Conservation (phyloP, 352 stramenopile species). For the Phytophthora citrophthora region DNA sequence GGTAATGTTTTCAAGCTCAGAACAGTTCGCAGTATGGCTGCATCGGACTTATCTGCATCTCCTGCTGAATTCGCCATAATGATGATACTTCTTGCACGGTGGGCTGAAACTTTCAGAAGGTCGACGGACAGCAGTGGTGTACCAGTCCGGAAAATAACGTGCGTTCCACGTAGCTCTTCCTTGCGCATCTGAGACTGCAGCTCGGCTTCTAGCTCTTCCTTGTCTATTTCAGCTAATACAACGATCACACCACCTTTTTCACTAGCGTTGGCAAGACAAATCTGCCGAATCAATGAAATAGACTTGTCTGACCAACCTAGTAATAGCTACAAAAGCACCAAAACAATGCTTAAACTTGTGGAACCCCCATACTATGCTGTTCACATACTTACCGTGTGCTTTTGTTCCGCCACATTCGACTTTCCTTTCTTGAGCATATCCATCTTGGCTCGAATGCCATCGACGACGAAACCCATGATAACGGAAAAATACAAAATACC, state of each 20-base stretch:
- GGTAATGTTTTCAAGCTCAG: constrained; percentile 82
- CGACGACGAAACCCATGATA: constrained; percentile 91
- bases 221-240: constrained; percentile 75
- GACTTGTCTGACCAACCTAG: constrained; percentile 90
- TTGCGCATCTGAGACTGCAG: constrained; percentile 62
- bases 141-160: constrained; percentile 83
- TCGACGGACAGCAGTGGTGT: constrained; percentile 84
- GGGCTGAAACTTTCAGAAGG: constrained; percentile 80
- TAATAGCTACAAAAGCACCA: constrained; percentile 53
- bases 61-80: constrained; percentile 78
- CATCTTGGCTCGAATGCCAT: constrained; percentile 88
- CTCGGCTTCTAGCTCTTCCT: constrained; percentile 80
- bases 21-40: constrained; percentile 76
- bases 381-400: constrained; percentile 67
- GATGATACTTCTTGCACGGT: constrained; percentile 81
- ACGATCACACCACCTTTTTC: constrained; percentile 85
- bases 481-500: constrained; percentile 90
- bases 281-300: constrained; percentile 85
- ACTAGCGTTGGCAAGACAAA: constrained; percentile 88
- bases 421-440: constrained; percentile 90
- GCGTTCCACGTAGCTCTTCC: constrained; percentile 71
- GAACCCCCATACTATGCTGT: background rate
- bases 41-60: constrained; percentile 85
- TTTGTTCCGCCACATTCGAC: constrained; percentile 76
- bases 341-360: background rate